Base-by-base conservation (phyloP, 2,329 filamentous ascomycete species). In the Laburnicola sp. region DNA sequence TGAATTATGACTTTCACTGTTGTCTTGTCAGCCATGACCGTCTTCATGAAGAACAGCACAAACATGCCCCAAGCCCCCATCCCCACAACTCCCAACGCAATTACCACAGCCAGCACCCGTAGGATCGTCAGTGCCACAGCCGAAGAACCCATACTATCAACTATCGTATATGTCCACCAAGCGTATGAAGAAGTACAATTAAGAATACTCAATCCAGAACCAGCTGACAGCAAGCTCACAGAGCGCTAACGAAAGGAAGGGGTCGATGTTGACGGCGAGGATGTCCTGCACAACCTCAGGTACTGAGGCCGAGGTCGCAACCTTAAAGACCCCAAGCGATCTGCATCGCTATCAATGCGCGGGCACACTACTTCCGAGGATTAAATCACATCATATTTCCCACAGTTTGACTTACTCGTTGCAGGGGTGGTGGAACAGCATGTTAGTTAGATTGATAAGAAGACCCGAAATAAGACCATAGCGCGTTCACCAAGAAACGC, bases 181-280 rank as follows among this genome's bases (percentile, higher is more conserved):
- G 21, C n/a, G 32, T 3, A 35, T 8, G 2, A 31, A 35, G 6
- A 16, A 42, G 11, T 37, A 40, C 35, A 27, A 37, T 37, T 37
- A 41, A 46, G 4, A 37, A 25, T 26, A 35, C 3, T 23, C 23
- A 40, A 41, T 27, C 50, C 61, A 64, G 60, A 16, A 46, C 63
- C 61, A 59, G 63, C 63, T 63, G 60, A 50, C 52, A 63, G 63
- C 61, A 48, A 58, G 50, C 61, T 65, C 56, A 22, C 58, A 62
- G 60, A 64, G 63, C 58, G 61, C 63, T 62, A 45, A 50, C 46
- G 35, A 53, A 57, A 30, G 35, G 49, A 59, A 54, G 45, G 16
- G 35, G 40, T 48, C 58, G 47, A 51, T 45, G 37, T 38, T 45
- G 45, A 38, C 27, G 45, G 48, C 30, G 44, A 42, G 37, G 42